Evolutionary conservation across 352 stramenopile genomes (phyloP).

Genomic region (Globisporangium recalcitrans): DNA sequence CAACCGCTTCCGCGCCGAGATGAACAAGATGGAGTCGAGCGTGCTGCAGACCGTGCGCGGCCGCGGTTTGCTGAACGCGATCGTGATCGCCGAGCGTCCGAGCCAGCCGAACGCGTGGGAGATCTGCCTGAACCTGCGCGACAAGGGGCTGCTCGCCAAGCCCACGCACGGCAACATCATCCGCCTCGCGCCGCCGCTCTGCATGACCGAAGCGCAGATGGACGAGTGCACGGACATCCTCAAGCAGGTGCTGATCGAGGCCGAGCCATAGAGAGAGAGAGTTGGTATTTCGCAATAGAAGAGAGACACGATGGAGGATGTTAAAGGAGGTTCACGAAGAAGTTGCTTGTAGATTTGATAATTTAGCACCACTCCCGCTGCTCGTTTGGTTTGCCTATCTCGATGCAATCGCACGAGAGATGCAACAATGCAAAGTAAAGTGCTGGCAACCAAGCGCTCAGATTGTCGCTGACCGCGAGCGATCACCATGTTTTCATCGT

Average conservation of each 20-base stretch:
- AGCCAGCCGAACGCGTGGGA: constrained; percentile 90
- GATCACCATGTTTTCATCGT: too few relatives aligned
- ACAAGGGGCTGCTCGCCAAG: constrained; percentile 97
- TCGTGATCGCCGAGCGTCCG: constrained; percentile 93
- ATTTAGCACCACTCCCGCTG: too few relatives aligned
- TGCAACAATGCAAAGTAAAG: background rate
- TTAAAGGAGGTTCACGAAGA: background rate
- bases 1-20: constrained; percentile 89
- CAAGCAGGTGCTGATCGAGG: constrained; percentile 63
- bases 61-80: constrained; percentile 96
- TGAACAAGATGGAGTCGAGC: constrained; percentile 70
- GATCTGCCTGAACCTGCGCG: constrained; percentile 93
- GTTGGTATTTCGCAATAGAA: background rate
- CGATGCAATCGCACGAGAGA: too few relatives aligned
- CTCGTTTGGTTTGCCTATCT: too few relatives aligned
- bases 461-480: too few relatives aligned
- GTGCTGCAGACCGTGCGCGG: constrained; percentile 88
- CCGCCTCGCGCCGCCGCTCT: constrained; percentile 93
- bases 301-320: background rate
- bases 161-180: constrained; percentile 99
- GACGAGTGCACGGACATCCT: constrained; percentile 89
- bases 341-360: background rate
- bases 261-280: constrained; percentile 40
- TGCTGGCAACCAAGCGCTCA: too few relatives aligned
- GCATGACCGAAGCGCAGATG: constrained; percentile 92